Base-by-base conservation (phyloP, 805 yeast species). In the Ogataea paraovalis region DNA sequence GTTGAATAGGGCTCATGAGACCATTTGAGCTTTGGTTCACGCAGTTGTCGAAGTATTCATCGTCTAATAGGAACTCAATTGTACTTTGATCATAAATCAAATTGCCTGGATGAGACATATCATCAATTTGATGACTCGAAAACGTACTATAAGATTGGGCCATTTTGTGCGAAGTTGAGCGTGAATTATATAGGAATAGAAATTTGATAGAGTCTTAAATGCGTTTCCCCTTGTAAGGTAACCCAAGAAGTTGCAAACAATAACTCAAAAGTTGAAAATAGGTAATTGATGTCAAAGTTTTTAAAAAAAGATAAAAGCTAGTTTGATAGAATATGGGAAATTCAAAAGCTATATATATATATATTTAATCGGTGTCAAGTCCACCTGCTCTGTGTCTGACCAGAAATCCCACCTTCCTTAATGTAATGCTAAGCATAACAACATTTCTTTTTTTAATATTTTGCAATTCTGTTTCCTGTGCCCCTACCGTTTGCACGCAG, bases 21-120 rank as follows among this genome's bases (percentile, higher is more conserved):
- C 37, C 16, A 21, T 33, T 22, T 16, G 20, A n/a, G 16, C 13
- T 16, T 39, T 39, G 40, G 23, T 42, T 37, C 21, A 36, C 23
- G 18, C 16, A 34, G n/a, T 30, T 30, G n/a, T 30, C 12, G 8
- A 34, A 34, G 21, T 39, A 44, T 28, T 56, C 56, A 32, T 42
- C 49, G 25, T 55, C 59, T 8, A 45, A 43, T 20, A 47, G 40
- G 39, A 47, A 25, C 6, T 52, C 56, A 14, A 28, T 6, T 6
- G 42, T 33, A 22, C 46, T 43, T 10, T 44, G 30, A 7, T 54
- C 57, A 39, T 28, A 43, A 30, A 38, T 14, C 21, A 39, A 18
- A 8, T 40, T 42, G 22, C 30, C 41, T 10, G 44, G 23, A 33
- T 27, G 33, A 22, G 48, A 40, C 19, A 46, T 32, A 14, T 54